Base-by-base conservation (phyloP, 2,329 filamentous ascomycete genomes). In the Fusarium marasasianum region DNA sequence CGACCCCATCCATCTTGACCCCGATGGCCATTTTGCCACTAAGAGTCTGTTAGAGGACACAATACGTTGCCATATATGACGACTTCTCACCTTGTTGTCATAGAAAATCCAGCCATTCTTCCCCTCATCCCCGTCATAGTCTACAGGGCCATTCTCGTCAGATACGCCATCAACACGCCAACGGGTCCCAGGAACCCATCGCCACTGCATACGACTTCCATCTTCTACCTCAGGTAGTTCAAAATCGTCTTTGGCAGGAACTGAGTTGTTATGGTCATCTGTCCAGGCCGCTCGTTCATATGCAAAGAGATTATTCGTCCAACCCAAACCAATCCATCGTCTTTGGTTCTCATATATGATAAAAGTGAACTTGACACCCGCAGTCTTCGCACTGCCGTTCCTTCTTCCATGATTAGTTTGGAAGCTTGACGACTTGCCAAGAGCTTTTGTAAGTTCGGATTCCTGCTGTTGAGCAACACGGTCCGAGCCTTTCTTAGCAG, bases 261-360 rank as follows among this genome's bases (percentile, higher is more conserved):
- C 92, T 0, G 91, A 80, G 71, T 98, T 98, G 63, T 97, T 90
- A 80, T 98, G 95, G 82, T 99, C 96, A 81, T 99, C 96, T 1
- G 96, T 98, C 96, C 96, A 99, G 1, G 95, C 88, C 4, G 92
- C 89, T 47, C 96, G 89, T 81, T 99, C 96, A 78, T 98, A 97
- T 0, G 95, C 91, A 74, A 99, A 94, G 70, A 99, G 86, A 44
- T 92, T 97, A 6, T 92, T 92, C 0, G 96, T 98, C 95, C 96
- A 99, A 1, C 96, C 96, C 18, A 99, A 88, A 3, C 95, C 96
- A 8, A 99, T 85, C 96, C 96, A 99, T 59, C 96, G 90, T 47
- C 96, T 90, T 82, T 99, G 96, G 77, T 99, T 99, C 81, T 99
- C 96, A 79, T 95, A 98, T 6, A 99, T 88, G 54, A 96, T 95